phyloP scores from a whole-genome alignment of 2,329 filamentous ascomycete species.

The Rutstroemia sp. region DNA sequence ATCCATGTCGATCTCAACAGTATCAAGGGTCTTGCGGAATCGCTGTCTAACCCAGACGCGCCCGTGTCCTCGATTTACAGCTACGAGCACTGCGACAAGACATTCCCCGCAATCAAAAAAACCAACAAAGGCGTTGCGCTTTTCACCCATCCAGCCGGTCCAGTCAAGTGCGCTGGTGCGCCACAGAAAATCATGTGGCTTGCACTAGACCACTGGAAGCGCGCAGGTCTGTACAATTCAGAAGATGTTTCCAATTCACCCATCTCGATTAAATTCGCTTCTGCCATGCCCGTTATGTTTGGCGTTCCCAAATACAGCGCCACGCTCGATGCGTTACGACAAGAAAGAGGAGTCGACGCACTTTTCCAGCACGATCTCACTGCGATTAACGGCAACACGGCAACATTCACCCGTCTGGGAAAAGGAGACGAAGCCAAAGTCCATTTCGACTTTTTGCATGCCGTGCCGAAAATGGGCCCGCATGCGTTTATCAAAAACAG shows the following conservation, averaged over 20 bases:
- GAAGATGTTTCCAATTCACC: constrained; percentile 33
- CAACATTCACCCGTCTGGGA: constrained; percentile 38
- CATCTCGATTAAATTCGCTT: constrained; percentile 48
- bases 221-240: constrained; percentile 41
- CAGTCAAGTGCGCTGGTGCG: constrained; percentile 54
- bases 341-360: constrained; percentile 48
- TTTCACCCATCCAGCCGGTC: constrained; percentile 52
- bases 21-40: constrained; percentile 50
- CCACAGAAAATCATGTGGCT: constrained; percentile 58
- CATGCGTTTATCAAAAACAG: constrained; percentile 48
- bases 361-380: constrained; percentile 51
- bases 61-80: constrained; percentile 50
- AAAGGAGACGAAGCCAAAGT: constrained; percentile 38
- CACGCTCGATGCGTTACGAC: constrained; percentile 44
- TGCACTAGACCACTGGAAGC: constrained; percentile 51
- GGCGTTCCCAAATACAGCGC: constrained; percentile 53
- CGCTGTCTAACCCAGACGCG: constrained; percentile 40
- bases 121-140: constrained; percentile 45
- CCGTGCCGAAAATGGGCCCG: constrained; percentile 51
- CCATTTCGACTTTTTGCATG: constrained; percentile 49
- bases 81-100: constrained; percentile 48
- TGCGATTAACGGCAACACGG: constrained; percentile 44
- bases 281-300: constrained; percentile 49
- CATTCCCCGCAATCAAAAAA: constrained; percentile 39
- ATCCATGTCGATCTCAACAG: constrained; percentile 43